These are phyloP conservation scores for Hypocrella siamensis DNA, from an alignment of 2,329 filamentous ascomycete genomes.

Conservation along the genomic window DNA sequence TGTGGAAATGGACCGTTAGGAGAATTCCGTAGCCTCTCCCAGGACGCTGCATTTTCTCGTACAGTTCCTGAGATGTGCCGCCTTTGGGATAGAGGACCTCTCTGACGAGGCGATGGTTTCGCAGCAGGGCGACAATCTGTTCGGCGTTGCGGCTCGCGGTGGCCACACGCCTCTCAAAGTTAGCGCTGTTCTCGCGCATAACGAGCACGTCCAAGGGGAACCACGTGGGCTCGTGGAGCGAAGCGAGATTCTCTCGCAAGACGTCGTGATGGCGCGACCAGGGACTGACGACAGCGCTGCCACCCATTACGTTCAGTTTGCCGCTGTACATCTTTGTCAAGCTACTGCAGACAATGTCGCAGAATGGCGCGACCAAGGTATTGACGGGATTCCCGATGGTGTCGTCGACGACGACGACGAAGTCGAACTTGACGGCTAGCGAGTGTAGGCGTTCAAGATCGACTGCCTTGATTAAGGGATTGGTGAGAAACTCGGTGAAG, in stretches of 20 bases:
- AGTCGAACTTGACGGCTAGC: conserved; percentile 18
- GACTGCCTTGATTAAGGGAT: conserved; percentile 14
- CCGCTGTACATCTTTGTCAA: conserved; percentile 41
- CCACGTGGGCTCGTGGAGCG: conserved; percentile 9
- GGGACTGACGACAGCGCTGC: conserved; percentile 27
- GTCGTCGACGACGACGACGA: conserved; percentile 28
- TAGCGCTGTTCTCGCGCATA: conserved; percentile 22
- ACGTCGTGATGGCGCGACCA: conserved; percentile 16
- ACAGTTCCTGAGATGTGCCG: conserved; percentile 16
- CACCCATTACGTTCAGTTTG: conserved; percentile 36
- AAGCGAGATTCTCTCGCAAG: conserved; percentile 10
- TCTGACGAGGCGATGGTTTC: conserved; percentile 8
- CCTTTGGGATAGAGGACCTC: conserved; percentile 26
- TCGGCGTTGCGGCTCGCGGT: conserved; percentile 11
- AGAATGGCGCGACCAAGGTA: conserved; percentile 25
- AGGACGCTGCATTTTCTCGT: conserved; percentile 13
- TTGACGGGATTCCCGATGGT: conserved; percentile 29
- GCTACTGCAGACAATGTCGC: conserved; percentile 33
- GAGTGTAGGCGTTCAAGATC: conserved; percentile 12
- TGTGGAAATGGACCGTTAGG: conserved; percentile 31
- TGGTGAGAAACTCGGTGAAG: conserved; percentile 27
- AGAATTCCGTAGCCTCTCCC: conserved; percentile 34
- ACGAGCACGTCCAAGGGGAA: conserved; percentile 11
- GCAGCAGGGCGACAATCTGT: conserved; percentile 11
- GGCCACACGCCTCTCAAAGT: conserved; percentile 19